Percentiles rank a stretch among this genome's conserved stretches.
Conservation (phyloP, 1,284 basidiomycete species). For the Cryptococcus wingfieldii region DNA sequence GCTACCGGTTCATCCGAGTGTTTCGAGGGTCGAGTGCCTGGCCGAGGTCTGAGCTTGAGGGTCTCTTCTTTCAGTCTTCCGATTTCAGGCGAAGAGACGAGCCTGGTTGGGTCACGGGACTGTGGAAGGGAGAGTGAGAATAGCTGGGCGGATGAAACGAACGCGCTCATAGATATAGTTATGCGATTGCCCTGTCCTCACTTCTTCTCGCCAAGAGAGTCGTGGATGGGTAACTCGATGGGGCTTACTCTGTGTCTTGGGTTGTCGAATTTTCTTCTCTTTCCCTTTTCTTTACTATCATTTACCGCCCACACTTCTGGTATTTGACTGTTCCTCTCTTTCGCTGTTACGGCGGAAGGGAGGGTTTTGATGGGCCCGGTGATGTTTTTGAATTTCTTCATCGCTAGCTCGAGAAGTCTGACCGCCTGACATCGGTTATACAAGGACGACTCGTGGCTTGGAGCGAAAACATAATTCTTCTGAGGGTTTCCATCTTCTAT, state of each 20-base stretch:
- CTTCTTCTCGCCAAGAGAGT: not conserved
- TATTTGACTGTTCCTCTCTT: not conserved
- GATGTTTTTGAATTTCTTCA: constrained; percentile 50
- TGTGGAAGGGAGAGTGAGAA: constrained; percentile 1
- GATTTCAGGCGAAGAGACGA: constrained; percentile 43
- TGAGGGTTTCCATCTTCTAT: constrained; percentile 32
- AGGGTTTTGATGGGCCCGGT: constrained; percentile 24
- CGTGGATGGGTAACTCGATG: constrained; percentile 41
- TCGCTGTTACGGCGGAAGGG: not conserved
- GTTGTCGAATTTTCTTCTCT: constrained; percentile 7
- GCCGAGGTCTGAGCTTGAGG: not conserved
- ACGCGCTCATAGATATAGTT: constrained; percentile 44
- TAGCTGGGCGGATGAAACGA: constrained; percentile 3
- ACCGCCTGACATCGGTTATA: constrained; percentile 38
- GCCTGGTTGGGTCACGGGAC: constrained; percentile 12
- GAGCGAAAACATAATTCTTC: constrained; percentile 38
- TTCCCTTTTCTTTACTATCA: not conserved
- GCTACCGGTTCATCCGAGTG: not conserved
- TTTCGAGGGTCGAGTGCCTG: not conserved
- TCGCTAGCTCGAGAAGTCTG: constrained; percentile 42
- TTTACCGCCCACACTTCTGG: constrained; percentile 7
- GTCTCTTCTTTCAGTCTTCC: not conserved
- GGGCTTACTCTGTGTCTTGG: constrained; percentile 49
- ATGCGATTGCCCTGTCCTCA: constrained; percentile 41
- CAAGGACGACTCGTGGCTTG: constrained; percentile 28